phyloP scores from a whole-genome alignment of 768 basidiomycete species.

The Leccinum arenicola region DNA sequence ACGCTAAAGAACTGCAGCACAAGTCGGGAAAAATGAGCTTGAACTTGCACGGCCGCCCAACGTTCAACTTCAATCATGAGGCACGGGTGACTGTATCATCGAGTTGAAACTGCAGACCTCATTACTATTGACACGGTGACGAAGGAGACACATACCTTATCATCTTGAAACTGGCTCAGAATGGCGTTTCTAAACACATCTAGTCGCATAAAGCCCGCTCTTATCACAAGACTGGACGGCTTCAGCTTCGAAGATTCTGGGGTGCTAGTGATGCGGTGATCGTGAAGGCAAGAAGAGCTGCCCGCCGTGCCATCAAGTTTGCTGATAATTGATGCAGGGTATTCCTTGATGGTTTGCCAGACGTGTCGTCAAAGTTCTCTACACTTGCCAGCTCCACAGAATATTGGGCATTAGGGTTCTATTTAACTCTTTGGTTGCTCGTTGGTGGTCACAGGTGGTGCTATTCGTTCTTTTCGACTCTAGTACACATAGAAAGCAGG shows the following conservation, averaged over 20 bases:
- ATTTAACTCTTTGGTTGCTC: neutral
- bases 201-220: neutral
- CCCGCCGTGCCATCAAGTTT: neutral
- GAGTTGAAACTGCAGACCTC: too few species aligned
- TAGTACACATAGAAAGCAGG: neutral
- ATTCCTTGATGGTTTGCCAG: neutral
- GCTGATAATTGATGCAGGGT: slow-evolving; percentile 1
- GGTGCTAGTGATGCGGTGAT: neutral
- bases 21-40: too few species aligned
- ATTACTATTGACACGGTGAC: too few species aligned
- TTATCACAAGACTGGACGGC: neutral
- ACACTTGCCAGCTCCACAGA: too few species aligned
- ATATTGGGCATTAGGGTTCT: neutral
- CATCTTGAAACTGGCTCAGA: too few species aligned
- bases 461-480: neutral
- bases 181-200: neutral
- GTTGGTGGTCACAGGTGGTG: neutral
- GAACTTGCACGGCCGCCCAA: too few species aligned
- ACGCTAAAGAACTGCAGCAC: too few species aligned
- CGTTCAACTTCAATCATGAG: too few species aligned
- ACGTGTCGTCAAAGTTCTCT: neutral
- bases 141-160: too few species aligned
- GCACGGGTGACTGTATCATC: too few species aligned
- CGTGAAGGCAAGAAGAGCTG: neutral
- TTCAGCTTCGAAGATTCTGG: neutral